Percentiles rank a stretch among this genome's conserved stretches.
Conservation (phyloP, 2,329 filamentous ascomycete species). For the Penicillium sp. region DNA sequence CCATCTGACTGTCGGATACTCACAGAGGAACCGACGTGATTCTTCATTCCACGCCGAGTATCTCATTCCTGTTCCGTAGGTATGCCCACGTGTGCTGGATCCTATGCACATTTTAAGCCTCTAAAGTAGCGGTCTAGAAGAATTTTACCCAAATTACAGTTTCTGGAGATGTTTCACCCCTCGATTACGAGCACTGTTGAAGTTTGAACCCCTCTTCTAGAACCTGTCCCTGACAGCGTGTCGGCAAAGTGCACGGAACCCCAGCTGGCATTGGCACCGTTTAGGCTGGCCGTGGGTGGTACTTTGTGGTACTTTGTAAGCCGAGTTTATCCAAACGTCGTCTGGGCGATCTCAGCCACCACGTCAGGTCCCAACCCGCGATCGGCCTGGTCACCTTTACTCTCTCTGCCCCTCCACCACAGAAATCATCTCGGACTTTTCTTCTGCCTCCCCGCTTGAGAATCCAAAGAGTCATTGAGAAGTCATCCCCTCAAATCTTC, state of each 20-base stretch:
- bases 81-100: background rate
- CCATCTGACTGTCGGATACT: no score
- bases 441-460: background rate
- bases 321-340: constrained; percentile 1
- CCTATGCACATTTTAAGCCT: background rate
- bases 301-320: background rate
- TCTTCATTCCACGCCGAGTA: background rate
- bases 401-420: background rate
- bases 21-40: no score
- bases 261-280: background rate
- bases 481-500: background rate
- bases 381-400: background rate
- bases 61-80: background rate
- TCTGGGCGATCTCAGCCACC: background rate
- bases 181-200: no score
- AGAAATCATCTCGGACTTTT: background rate
- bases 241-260: background rate
- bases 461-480: background rate
- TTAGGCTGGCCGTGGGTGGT: background rate
- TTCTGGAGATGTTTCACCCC: background rate
- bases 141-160: background rate
- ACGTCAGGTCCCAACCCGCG: background rate
- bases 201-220: background rate
- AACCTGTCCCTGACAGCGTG: background rate
- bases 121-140: background rate